Evolutionary conservation across 2,329 filamentous ascomycete species (phyloP).

Genomic region (Penicillium sp.): DNA sequence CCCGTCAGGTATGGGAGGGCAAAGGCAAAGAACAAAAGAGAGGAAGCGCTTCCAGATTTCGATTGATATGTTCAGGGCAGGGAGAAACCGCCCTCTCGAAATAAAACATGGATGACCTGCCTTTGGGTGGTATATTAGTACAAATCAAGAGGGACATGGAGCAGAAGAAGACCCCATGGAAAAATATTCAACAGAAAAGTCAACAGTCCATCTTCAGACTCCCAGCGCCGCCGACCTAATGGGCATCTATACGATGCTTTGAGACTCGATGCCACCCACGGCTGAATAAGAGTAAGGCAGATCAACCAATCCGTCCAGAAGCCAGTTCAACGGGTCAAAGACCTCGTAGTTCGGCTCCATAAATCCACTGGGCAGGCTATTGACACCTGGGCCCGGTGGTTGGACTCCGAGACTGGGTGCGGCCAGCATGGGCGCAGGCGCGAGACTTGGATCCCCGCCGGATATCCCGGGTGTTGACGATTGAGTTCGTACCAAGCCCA

Average conservation of each 20-base stretch:
- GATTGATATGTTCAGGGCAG: too few species aligned
- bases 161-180: slow-evolving; percentile 8
- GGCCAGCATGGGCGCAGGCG: slow-evolving; percentile 32
- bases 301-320: slow-evolving; percentile 77
- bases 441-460: slow-evolving; percentile 41
- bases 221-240: too few species aligned
- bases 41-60: too few species aligned
- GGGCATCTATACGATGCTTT: slow-evolving; percentile 29
- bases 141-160: slow-evolving; percentile 11
- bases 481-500: slow-evolving; percentile 39
- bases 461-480: slow-evolving; percentile 34
- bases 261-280: slow-evolving; percentile 42
- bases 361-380: slow-evolving; percentile 45
- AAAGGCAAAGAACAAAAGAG: too few species aligned
- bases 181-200: slow-evolving; percentile 4
- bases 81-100: slow-evolving; percentile 2
- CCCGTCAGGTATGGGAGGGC: too few species aligned
- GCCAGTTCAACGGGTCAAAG: slow-evolving; percentile 90
- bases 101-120: slow-evolving; percentile 16
- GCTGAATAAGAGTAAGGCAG: slow-evolving; percentile 66
- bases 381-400: slow-evolving; percentile 18
- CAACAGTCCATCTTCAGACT: neutral
- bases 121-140: slow-evolving; percentile 22
- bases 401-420: slow-evolving; percentile 28
- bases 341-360: slow-evolving; percentile 72